Evolutionary conservation across 2,329 filamentous ascomycete species (phyloP).

Genomic region (Scedosporium minutisporum): DNA sequence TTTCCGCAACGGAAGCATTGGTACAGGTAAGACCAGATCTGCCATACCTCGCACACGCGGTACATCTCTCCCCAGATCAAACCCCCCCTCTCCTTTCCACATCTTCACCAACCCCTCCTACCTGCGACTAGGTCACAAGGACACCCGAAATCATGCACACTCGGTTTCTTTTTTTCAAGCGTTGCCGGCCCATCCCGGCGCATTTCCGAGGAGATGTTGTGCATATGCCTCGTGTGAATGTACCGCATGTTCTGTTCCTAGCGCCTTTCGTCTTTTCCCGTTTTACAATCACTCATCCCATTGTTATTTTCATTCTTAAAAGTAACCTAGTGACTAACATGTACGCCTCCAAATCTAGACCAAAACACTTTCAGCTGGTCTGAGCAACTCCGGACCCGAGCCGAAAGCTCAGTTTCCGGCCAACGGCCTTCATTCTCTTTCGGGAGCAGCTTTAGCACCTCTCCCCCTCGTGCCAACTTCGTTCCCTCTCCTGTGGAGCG

Average conservation of each 20-base stretch:
- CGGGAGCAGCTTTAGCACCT: constrained; percentile 31
- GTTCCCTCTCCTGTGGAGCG: constrained; percentile 43
- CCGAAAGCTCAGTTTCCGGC: constrained; percentile 64
- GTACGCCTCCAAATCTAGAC: constrained; percentile 42
- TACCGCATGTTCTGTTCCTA: not conserved
- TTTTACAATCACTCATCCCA: not conserved
- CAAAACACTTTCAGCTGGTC: constrained; percentile 90
- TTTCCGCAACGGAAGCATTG: constrained; percentile 46
- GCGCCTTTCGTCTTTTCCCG: not conserved
- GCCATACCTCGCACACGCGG: constrained; percentile 28
- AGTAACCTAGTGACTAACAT: not conserved
- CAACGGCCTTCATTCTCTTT: constrained; percentile 50
- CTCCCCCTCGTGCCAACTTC: constrained; percentile 30
- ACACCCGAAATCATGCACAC: not conserved
- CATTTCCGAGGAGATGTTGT: not conserved
- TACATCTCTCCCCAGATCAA: constrained; percentile 2
- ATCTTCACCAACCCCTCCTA: not conserved
- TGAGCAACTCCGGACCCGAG: constrained; percentile 86
- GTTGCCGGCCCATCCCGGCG: not conserved
- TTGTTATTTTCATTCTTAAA: not conserved
- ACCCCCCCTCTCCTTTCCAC: constrained; percentile 15
- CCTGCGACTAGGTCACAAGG: not conserved
- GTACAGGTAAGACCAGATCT: constrained; percentile 47
- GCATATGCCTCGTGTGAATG: not conserved
- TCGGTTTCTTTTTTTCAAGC: not conserved